Evolutionary conservation across 192 early-diverging fungal species (phyloP).

Genomic region (Umbelopsis sp.): DNA sequence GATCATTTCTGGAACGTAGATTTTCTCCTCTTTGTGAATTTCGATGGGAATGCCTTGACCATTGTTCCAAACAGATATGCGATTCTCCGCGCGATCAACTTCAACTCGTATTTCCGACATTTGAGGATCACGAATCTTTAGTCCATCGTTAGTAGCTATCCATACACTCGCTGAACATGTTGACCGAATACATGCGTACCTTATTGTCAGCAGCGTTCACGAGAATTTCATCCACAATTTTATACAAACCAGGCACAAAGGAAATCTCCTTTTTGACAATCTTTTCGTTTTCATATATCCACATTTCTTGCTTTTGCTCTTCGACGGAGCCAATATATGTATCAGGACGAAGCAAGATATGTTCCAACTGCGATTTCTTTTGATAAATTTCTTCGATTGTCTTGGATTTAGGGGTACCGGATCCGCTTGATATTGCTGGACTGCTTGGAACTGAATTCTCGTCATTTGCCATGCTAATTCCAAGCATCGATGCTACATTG

Average conservation of each 20-base stretch:
- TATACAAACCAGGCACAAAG: conserved; percentile 91
- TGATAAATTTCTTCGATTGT: conserved; percentile 90
- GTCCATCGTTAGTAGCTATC: neutral
- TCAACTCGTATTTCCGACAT: conserved; percentile 89
- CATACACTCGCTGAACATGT: neutral
- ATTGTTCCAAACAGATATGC: conserved; percentile 92
- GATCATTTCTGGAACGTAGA: conserved; percentile 96
- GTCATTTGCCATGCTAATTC: neutral
- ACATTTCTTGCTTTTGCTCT: conserved; percentile 74
- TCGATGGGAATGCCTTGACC: conserved; percentile 94
- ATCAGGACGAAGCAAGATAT: conserved; percentile 92
- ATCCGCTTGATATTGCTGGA: neutral
- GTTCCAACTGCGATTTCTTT: conserved; percentile 94
- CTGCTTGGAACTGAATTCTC: neutral
- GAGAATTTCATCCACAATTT: conserved; percentile 98
- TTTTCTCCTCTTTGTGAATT: conserved; percentile 84
- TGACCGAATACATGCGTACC: conserved; percentile 37
- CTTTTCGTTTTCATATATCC: conserved; percentile 75
- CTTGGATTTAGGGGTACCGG: conserved; percentile 23
- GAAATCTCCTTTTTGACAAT: conserved; percentile 66
- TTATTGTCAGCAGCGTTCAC: conserved; percentile 97
- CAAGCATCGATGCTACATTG: neutral
- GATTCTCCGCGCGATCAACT: conserved; percentile 78
- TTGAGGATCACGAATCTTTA: conserved; percentile 76
- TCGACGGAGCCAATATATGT: conserved; percentile 96